Base-by-base conservation (phyloP, 805 yeast genomes). In the Schwanniomyces yamadae region DNA sequence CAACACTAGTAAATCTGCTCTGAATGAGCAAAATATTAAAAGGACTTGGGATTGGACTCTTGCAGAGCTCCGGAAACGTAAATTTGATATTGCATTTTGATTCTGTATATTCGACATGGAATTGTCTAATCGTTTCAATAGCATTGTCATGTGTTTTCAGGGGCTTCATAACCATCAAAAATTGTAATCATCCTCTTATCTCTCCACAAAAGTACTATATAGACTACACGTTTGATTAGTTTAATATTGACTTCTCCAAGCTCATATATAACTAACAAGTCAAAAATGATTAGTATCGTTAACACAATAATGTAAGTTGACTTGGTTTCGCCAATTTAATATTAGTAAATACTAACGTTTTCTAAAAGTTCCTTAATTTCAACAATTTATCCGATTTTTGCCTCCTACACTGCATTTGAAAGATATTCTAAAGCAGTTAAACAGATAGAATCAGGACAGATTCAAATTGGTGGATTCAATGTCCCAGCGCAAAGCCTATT, bases 61-160 rank as follows among this genome's bases (percentile, higher is more conserved):
- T 25, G 46, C 48, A 17, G 40, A 47, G 33, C 48, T 59, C 40
- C 26, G 34, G 17, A 41, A 49, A 28, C 45, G 46, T 34, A 52
- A 52, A 2, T 54, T 43, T 29, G 22, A 39, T 26, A 19, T 39
- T 16, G 9, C 29, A 16, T 4, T 15, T n/a, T n/a, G n/a, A n/a
- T n/a, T n/a, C n/a, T n/a, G n/a, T n/a, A n/a, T n/a, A n/a, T n/a
- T n/a, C n/a, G n/a, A n/a, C 95, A 63, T 87, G 90, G 61, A 91
- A 73, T 96, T 89, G 90, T 54, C 78, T 72, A 48, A 91, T 80
- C 27, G 96, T 83, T 49, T 81, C 93, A 57, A 86, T 69, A 23
- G 99, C 98, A 66, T 91, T 98, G 24, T 73, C 75, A 62, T 91
- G 93, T 74, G 20, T 5, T 16, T 16, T 6, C 19, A 23, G 29